Percentiles rank a stretch among this genome's conserved stretches.
Evolutionary conservation across 1,284 basidiomycete genomes (phyloP).

Genomic region (Cryptococcus amylolentus): DNA sequence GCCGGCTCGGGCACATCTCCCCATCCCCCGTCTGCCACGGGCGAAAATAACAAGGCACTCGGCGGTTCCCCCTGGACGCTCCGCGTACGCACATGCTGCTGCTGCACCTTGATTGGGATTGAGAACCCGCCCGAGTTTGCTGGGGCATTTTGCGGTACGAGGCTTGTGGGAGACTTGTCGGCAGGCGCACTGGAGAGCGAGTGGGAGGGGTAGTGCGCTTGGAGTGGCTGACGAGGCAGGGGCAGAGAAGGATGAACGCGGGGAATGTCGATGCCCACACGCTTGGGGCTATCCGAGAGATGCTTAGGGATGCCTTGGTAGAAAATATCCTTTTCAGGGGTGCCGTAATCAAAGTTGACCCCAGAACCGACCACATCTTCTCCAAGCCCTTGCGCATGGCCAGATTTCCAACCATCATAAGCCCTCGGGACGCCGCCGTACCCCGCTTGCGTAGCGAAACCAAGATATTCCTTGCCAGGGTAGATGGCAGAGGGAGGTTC

Average conservation of each 20-base stretch:
- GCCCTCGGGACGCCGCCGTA: not conserved
- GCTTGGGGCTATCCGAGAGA: not conserved
- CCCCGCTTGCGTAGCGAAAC: not conserved
- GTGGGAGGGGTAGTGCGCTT: not conserved
- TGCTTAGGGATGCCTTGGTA: not conserved
- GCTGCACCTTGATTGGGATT: conserved; percentile 17
- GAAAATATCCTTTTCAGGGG: not conserved
- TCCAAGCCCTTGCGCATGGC: too few relatives aligned
- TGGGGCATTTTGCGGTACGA: conserved; percentile 17
- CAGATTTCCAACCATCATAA: not conserved
- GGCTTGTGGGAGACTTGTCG: not conserved
- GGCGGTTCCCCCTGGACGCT: conserved; percentile 36
- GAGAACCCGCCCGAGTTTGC: conserved; percentile 15
- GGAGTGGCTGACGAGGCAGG: not conserved
- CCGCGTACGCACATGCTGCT: conserved; percentile 27
- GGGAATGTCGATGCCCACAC: not conserved
- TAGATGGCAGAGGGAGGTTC: conserved; percentile 8
- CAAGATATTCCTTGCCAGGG: not conserved
- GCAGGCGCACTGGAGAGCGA: not conserved
- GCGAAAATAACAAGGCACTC: conserved; percentile 27
- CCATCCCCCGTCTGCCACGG: conserved; percentile 8
- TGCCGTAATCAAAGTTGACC: conserved; percentile 4
- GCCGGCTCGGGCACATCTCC: conserved; percentile 10
- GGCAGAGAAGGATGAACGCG: not conserved
- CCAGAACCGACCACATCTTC: not conserved